Conservation (phyloP, 768 basidiomycete species). For the Leucocoprinus birnbaumii region DNA sequence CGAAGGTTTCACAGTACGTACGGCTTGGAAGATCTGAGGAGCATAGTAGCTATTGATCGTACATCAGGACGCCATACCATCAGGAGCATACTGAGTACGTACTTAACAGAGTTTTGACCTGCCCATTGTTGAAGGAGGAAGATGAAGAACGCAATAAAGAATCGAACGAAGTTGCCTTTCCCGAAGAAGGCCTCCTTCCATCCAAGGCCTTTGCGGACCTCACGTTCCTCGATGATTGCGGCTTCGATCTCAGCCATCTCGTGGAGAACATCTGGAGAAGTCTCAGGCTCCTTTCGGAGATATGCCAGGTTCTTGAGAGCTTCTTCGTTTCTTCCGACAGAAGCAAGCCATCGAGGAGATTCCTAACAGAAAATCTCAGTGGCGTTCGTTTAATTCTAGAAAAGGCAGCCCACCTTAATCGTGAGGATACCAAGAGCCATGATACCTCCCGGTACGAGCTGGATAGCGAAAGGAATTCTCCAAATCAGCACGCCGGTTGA, state of each 20-base stretch:
- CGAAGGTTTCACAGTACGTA: slow-evolving; percentile 25
- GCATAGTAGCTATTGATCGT: slow-evolving; percentile 53
- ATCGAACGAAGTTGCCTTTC: slow-evolving; percentile 79
- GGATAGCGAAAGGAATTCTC: slow-evolving; percentile 73
- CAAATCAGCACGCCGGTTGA: slow-evolving; percentile 47
- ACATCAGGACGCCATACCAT: background rate
- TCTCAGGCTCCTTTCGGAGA: slow-evolving; percentile 43
- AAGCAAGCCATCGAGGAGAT: slow-evolving; percentile 76
- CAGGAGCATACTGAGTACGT: background rate
- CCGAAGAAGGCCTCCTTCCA: slow-evolving; percentile 71
- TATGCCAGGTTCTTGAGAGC: slow-evolving; percentile 63
- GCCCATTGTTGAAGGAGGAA: slow-evolving; percentile 83
- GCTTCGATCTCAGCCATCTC: slow-evolving; percentile 84
- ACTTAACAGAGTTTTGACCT: slow-evolving; percentile 79
- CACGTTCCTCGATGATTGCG: slow-evolving; percentile 70
- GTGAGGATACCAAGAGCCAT: slow-evolving; percentile 68
- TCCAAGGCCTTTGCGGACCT: slow-evolving; percentile 62
- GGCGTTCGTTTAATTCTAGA: background rate
- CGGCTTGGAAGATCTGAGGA: slow-evolving; percentile 69
- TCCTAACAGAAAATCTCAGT: slow-evolving; percentile 37
- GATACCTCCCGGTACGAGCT: slow-evolving; percentile 72
- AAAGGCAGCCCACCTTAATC: slow-evolving; percentile 39
- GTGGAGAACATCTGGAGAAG: slow-evolving; percentile 43
- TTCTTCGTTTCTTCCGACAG: slow-evolving; percentile 51
- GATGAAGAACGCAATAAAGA: slow-evolving; percentile 80